Evolutionary conservation across 768 basidiomycete genomes (phyloP).

Genomic region (Auricularia sp.): DNA sequence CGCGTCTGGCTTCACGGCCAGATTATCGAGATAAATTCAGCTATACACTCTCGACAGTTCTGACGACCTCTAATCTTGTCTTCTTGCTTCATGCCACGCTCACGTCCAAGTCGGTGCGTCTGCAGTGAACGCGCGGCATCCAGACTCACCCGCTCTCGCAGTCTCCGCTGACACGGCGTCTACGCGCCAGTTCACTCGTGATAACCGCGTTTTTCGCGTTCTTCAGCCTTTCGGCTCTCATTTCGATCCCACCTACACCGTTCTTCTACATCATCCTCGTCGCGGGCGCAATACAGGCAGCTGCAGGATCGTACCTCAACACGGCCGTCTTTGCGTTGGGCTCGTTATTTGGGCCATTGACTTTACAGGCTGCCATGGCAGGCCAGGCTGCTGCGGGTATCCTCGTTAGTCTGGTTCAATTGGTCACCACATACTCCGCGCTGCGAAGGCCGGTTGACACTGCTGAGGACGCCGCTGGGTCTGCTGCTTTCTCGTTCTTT

Average conservation of each 20-base stretch:
- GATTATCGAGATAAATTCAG: slow-evolving; percentile 47
- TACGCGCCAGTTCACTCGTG: slow-evolving; percentile 43
- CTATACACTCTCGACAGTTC: slow-evolving; percentile 55
- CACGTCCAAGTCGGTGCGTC: slow-evolving; percentile 54
- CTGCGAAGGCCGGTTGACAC: slow-evolving; percentile 25
- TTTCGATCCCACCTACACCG: slow-evolving; percentile 38
- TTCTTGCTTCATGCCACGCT: slow-evolving; percentile 68
- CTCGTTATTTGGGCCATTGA: slow-evolving; percentile 63
- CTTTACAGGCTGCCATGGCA: slow-evolving; percentile 67
- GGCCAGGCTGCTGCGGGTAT: slow-evolving; percentile 84
- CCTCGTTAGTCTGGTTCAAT: slow-evolving; percentile 67
- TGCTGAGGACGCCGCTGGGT: slow-evolving; percentile 31
- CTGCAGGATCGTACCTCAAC: slow-evolving; percentile 64
- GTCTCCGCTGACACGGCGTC: slow-evolving; percentile 37
- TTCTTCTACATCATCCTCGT: slow-evolving; percentile 62
- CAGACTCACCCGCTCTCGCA: slow-evolving; percentile 35
- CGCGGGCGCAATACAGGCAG: slow-evolving; percentile 48
- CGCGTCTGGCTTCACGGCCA: slow-evolving; percentile 47
- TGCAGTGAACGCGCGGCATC: not conserved
- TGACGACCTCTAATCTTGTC: slow-evolving; percentile 55
- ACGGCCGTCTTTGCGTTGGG: slow-evolving; percentile 73
- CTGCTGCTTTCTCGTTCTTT: slow-evolving; percentile 69
- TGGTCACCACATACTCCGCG: slow-evolving; percentile 52
- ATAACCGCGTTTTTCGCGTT: slow-evolving; percentile 43
- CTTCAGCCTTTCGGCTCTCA: slow-evolving; percentile 53